phyloP scores from a whole-genome alignment of 1,284 basidiomycete genomes.

The Xerocomus cyaneibrunnescens region DNA sequence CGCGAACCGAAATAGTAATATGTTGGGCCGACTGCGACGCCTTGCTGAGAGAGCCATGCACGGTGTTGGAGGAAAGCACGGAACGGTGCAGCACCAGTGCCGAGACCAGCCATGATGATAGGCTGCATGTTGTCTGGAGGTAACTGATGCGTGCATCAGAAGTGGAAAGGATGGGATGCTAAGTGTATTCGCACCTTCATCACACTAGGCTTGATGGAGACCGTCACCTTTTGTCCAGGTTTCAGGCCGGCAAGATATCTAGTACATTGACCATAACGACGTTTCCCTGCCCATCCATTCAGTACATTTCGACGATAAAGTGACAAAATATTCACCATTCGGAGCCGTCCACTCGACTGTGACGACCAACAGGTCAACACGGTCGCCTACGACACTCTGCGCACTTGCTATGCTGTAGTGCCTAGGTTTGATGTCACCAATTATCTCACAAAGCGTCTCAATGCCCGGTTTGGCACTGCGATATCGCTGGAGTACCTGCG shows the following conservation, averaged over 20 bases:
- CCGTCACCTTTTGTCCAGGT: conserved; percentile 91
- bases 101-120: conserved; percentile 97
- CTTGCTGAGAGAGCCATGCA: conserved; percentile 77
- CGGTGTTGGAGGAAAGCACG: conserved; percentile 97
- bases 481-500: conserved; percentile 83
- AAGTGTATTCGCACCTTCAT: conserved; percentile 78
- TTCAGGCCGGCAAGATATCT: conserved; percentile 86
- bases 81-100: conserved; percentile 98
- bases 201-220: conserved; percentile 97
- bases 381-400: conserved; percentile 92
- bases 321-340: conserved; percentile 55
- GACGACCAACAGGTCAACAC: conserved; percentile 93
- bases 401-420: conserved; percentile 98
- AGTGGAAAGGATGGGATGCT: not conserved
- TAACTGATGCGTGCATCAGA: conserved; percentile 49
- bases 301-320: not conserved
- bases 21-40: conserved; percentile 82
- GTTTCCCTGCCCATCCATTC: conserved; percentile 51
- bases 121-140: conserved; percentile 86
- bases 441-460: conserved; percentile 81
- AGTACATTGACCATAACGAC: conserved; percentile 94
- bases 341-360: conserved; percentile 94
- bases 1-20: conserved; percentile 99
- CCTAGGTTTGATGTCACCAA: conserved; percentile 94
- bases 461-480: conserved; percentile 78